Base-by-base conservation (phyloP, 352 stramenopile species). In the Thraustochytrium sp. region DNA sequence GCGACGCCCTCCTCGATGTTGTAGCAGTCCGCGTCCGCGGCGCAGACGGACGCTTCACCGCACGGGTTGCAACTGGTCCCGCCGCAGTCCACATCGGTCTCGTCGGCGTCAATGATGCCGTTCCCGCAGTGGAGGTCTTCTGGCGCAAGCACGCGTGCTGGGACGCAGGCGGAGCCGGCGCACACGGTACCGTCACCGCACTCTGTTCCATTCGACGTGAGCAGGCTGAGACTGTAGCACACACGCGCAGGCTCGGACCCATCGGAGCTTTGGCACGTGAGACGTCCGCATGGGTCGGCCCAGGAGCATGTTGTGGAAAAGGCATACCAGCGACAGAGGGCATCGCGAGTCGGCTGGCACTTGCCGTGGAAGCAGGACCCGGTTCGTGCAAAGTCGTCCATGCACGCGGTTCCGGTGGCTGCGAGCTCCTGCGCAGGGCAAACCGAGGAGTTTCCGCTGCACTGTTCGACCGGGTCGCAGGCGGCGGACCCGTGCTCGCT, bases 11-110 rank as follows among this genome's bases (percentile, higher is more conserved):
- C 9, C 23, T 68, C 64, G 36, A 64, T 18, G 38, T 13, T 1
- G 64, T 36, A 36, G 48, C 77, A 85, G 44, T 85, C 77, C 5
- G 21, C 2, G 48, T 26, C 42, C 3, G 8, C 26, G 16, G 29
- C 2, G 51, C 77, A 85, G 18, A 0, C 23, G 2, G 2, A 5
- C 2, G 42, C 31, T 29, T 61, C 51, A 18, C 23, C 37, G 48
- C 77, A 85, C 9, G 46, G 44, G 3, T 16, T 9, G 68, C 80
- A 85, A 2, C n/a, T 13, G 23, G 2, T 44, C 21, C 80, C 80
- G 18, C 80, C 80, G 56, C 80, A 85, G 29, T 85, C 80, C 9
- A 85, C 80, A 34, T 85, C 80, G 5, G 64, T 82, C 56, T 85
- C 80, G 54, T n/a, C 53, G 0, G 31, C 23, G 26, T 82, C 51